Evolutionary conservation across 768 basidiomycete genomes (phyloP).

Genomic region (Trametes villosa): DNA sequence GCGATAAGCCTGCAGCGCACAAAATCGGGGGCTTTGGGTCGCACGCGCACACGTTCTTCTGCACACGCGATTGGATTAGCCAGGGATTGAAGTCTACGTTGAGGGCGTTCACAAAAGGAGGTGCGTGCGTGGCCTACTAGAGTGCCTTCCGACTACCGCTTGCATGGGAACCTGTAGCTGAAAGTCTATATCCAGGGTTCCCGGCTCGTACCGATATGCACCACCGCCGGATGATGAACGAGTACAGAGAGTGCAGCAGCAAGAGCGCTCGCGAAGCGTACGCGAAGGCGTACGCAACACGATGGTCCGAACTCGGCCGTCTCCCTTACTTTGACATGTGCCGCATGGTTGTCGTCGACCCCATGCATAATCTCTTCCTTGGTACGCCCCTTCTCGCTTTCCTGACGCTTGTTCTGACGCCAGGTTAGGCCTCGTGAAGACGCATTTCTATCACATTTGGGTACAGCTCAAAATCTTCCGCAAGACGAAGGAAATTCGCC

Average conservation of each 20-base stretch:
- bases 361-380: conserved; percentile 24
- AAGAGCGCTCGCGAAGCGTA: conserved; percentile 6
- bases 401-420: background rate
- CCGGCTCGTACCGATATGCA: conserved; percentile 17
- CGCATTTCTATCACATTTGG: conserved; percentile 22
- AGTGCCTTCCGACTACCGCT: background rate
- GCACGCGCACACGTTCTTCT: conserved; percentile 39
- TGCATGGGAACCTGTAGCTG: background rate
- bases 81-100: conserved; percentile 29
- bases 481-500: conserved; percentile 10
- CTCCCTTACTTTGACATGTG: conserved; percentile 22
- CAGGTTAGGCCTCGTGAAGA: conserved; percentile 18
- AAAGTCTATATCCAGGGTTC: conserved; percentile 8
- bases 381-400: background rate
- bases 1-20: conserved; percentile 45
- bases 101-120: conserved; percentile 27
- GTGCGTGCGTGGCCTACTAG: conserved; percentile 20
- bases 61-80: conserved; percentile 40
- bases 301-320: conserved; percentile 15
- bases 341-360: conserved; percentile 18
- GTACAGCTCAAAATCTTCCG: conserved; percentile 17
- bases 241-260: conserved; percentile 1
- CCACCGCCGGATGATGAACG: conserved; percentile 24
- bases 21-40: conserved; percentile 39
- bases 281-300: conserved; percentile 5